Percentiles rank a stretch among this genome's conserved stretches.
phyloP scores from a whole-genome alignment of 768 basidiomycete genomes.

The Podaxis sp. region DNA sequence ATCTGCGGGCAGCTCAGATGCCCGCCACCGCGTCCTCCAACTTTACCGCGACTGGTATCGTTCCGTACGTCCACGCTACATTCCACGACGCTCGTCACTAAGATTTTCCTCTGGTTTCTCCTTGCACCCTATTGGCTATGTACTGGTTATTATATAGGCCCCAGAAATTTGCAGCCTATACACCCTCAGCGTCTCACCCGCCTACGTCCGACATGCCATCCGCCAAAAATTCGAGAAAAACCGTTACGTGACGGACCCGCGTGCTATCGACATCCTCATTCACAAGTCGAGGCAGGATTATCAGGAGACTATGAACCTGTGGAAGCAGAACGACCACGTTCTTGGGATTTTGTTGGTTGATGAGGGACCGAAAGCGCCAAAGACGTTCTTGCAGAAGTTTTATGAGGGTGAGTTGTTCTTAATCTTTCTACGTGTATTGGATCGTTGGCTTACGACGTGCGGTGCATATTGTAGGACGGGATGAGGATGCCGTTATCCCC shows the following conservation, averaged over 20 bases:
- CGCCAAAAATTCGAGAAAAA: conserved; percentile 87
- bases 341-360: conserved; percentile 59
- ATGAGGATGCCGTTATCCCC: conserved; percentile 70
- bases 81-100: neutral
- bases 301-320: conserved; percentile 93
- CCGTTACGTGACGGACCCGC: conserved; percentile 76
- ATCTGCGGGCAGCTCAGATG: conserved; percentile 58
- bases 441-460: neutral
- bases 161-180: conserved; percentile 87
- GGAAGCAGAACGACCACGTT: conserved; percentile 87
- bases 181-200: conserved; percentile 76
- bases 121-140: neutral
- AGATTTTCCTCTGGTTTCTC: neutral
- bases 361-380: conserved; percentile 29
- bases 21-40: conserved; percentile 65
- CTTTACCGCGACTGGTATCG: conserved; percentile 96
- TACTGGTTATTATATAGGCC: conserved; percentile 50
- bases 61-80: conserved; percentile 53
- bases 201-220: conserved; percentile 76
- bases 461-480: conserved; percentile 51
- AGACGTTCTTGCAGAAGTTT: conserved; percentile 82
- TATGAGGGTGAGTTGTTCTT: conserved; percentile 62
- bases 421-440: neutral
- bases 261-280: conserved; percentile 82
- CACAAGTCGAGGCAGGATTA: conserved; percentile 85